phyloP scores from a whole-genome alignment of 2,329 filamentous ascomycete genomes.

The Gnomoniopsis sp. region DNA sequence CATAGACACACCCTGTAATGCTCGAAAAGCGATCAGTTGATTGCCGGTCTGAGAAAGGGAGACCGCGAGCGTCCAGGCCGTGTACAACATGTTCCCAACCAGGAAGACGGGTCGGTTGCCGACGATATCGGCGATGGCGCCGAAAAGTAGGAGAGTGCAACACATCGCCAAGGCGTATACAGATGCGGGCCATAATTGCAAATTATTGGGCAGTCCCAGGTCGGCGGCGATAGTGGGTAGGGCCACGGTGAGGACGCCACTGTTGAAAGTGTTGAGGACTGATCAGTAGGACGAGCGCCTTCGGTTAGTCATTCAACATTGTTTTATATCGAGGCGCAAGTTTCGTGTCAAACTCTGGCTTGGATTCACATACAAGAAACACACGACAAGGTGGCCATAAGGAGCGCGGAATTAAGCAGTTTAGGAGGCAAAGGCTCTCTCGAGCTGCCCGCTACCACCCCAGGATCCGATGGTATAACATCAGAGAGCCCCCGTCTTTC shows the following conservation, averaged over 20 bases:
- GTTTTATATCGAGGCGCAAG: neutral
- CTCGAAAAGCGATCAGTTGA: slow-evolving; percentile 35
- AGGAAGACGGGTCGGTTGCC: slow-evolving; percentile 32
- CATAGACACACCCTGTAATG: slow-evolving; percentile 31
- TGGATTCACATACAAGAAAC: neutral
- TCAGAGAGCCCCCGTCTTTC: too few relatives aligned
- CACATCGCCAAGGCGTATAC: slow-evolving; percentile 20
- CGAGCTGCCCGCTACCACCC: too few relatives aligned
- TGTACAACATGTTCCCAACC: slow-evolving; percentile 29
- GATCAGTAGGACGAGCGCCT: neutral
- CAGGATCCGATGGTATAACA: too few relatives aligned
- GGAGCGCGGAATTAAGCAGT: neutral
- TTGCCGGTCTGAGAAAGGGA: slow-evolving; percentile 29
- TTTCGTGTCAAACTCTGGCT: neutral
- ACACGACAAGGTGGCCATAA: neutral
- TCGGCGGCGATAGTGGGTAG: slow-evolving; percentile 2
- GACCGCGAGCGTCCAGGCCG: slow-evolving; percentile 30
- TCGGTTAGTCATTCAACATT: neutral
- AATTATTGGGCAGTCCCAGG: neutral
- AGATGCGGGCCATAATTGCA: slow-evolving; percentile 22
- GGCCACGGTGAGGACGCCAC: neutral
- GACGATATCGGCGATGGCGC: slow-evolving; percentile 33
- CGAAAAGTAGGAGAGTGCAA: slow-evolving; percentile 31
- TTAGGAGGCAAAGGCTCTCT: neutral
- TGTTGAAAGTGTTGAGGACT: slow-evolving; percentile 5